A percentile compares a stretch with the other conserved stretches of the same genome.
These are phyloP conservation scores for Dentipellis sp. DNA, from an alignment of 768 basidiomycete species.

Conservation along the genomic window DNA sequence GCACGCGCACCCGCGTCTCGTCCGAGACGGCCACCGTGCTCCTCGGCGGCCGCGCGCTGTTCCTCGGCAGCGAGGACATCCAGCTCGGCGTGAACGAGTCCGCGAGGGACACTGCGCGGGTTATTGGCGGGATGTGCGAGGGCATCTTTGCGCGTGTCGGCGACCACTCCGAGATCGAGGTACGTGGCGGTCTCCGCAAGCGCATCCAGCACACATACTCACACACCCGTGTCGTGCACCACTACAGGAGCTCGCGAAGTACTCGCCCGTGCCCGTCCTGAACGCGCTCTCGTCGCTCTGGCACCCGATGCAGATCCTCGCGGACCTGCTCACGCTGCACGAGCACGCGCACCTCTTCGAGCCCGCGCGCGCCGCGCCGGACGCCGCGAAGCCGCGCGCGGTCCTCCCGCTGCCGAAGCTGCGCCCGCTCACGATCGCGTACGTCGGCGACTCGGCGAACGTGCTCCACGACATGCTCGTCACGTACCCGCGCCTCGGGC, in stretches of 20 bases:
- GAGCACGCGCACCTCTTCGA: conserved; percentile 58
- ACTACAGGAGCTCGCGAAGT: conserved; percentile 75
- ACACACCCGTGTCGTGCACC: not conserved
- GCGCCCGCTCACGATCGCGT: conserved; percentile 80
- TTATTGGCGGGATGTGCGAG: conserved; percentile 92
- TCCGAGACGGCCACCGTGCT: conserved; percentile 74
- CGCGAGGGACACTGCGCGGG: conserved; percentile 72
- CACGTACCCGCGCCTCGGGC: conserved; percentile 85
- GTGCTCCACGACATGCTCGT: conserved; percentile 98
- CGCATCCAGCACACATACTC: not conserved
- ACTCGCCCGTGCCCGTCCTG: conserved; percentile 89
- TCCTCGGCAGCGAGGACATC: conserved; percentile 84
- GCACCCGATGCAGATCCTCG: conserved; percentile 95
- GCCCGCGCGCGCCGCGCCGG: conserved; percentile 10
- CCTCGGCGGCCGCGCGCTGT: conserved; percentile 85
- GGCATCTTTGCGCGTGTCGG: conserved; percentile 97
- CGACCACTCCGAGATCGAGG: conserved; percentile 88
- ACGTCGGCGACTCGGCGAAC: conserved; percentile 91
- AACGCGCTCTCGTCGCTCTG: conserved; percentile 94
- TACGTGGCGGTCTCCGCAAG: conserved; percentile 24
- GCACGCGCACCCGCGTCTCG: conserved; percentile 83
- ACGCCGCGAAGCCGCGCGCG: conserved; percentile 4
- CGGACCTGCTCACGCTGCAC: conserved; percentile 84
- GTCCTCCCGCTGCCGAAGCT: conserved; percentile 38
- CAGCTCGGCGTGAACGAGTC: conserved; percentile 96